These are phyloP conservation scores for Cyclotella kingstonii DNA, from an alignment of 108 stramenopile genomes.

Conservation along the genomic window DNA sequence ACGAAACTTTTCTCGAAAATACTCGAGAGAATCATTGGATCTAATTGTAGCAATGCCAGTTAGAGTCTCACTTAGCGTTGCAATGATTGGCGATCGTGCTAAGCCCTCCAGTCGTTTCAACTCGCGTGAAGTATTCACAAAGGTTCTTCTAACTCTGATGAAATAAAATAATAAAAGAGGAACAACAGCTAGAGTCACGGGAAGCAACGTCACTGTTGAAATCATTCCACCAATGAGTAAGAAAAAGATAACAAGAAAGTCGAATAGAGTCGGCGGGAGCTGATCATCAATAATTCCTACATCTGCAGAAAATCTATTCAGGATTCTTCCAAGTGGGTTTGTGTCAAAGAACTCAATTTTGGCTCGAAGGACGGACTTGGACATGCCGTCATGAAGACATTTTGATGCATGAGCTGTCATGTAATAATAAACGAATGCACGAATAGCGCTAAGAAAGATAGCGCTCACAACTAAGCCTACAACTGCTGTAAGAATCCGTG, in stretches of 20 bases:
- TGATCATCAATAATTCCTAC: conserved; percentile 26
- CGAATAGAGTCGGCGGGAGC: conserved; percentile 67
- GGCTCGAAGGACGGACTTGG: conserved; percentile 45
- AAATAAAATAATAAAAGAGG: conserved; percentile 20
- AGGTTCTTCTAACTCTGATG: conserved; percentile 9
- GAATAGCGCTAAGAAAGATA: conserved; percentile 44
- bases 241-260: conserved; percentile 69
- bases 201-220: conserved; percentile 12
- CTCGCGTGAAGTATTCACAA: conserved; percentile 36
- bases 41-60: conserved; percentile 83
- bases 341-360: conserved; percentile 88
- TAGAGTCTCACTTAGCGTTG: conserved; percentile 45
- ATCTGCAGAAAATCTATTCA: conserved; percentile 80
- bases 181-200: conserved; percentile 19
- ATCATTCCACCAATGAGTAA: conserved; percentile 31
- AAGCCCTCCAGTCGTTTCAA: conserved; percentile 41
- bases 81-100: conserved; percentile 33
- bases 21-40: conserved; percentile 64
- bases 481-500: conserved; percentile 48
- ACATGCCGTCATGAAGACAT: conserved; percentile 70
- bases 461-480: conserved; percentile 46
- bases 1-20: conserved; percentile 66
- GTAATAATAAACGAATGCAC: conserved; percentile 55
- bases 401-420: conserved; percentile 64
- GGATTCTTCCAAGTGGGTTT: conserved; percentile 86